Base-by-base conservation (phyloP, 2,329 filamentous ascomycete genomes). In the Chalaropsis thielavioides region DNA sequence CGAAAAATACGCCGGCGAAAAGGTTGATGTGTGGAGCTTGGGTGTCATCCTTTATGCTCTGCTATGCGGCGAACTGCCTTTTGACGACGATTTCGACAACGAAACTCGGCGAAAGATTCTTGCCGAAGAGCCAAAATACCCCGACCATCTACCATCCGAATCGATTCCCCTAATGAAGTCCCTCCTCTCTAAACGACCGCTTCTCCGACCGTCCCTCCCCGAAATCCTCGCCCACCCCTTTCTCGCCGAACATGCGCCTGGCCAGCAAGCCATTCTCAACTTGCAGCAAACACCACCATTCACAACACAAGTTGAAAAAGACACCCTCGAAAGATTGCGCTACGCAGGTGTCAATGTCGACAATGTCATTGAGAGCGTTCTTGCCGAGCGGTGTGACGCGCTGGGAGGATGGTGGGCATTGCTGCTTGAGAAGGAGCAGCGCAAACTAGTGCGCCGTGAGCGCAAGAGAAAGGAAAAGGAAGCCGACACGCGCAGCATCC, bases 1-100 rank as follows among this genome's bases (percentile, higher is more conserved):
- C 46, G 94, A 99, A 74, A 97, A 95, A 75, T 99, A 99, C 73
- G 94, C 92, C 0, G 92, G 91, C 31, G 91, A 96, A 77, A 97
- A 96, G 77, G 92, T 99, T 61, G 94, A 99, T 72, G 91, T 99
- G 3, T 99, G 90, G 90, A 94, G 90, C 71, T 73, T 95, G 69
- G 89, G 90, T 13, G 87, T 95, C 64, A 94, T 95, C 67, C 78
- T 94, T 1, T 94, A 92, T 72, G 89, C 90, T 61, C 77, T 95
- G 66, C 77, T 95, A 31, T 90, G 87, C 68, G 90, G 90, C 64
- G 90, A 94, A 75, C 79, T 99, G 49, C 94, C 94, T 0, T 99
- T 95, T 71, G 94, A 99, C 75, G 94, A 97, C 69, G 94, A 99
- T 72, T 88, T 95, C 71, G 94, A 99, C 72, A 87, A 84, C 68